Evolutionary conservation across 202 grass and related monocot genomes (phyloP).

Genomic region (Tripidium arundinaceum): DNA sequence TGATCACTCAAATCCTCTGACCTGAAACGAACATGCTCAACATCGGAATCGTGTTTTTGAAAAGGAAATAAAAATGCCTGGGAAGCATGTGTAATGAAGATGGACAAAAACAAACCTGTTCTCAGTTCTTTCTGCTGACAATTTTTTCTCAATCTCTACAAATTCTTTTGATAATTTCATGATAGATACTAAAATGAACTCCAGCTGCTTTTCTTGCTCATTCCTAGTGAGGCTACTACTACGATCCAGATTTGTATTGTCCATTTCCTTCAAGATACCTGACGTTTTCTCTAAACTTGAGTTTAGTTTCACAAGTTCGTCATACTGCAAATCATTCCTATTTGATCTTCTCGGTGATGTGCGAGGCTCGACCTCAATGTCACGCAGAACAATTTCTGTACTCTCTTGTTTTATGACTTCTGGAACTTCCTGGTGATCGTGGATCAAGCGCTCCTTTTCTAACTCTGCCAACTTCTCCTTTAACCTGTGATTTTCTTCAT

Average conservation of each 20-base stretch:
- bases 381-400: slow-evolving; percentile 42
- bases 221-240: slow-evolving; percentile 27
- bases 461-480: slow-evolving; percentile 46
- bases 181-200: slow-evolving; percentile 56
- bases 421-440: slow-evolving; percentile 39
- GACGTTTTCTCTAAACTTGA: slow-evolving; percentile 26
- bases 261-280: slow-evolving; percentile 31
- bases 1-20: slow-evolving; percentile 63
- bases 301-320: slow-evolving; percentile 43
- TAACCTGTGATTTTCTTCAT: slow-evolving; percentile 64
- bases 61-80: not conserved
- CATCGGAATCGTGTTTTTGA: not conserved
- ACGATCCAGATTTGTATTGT: slow-evolving; percentile 26
- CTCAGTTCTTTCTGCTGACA: slow-evolving; percentile 43
- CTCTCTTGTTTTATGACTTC: slow-evolving; percentile 46
- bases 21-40: slow-evolving; percentile 23
- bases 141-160: slow-evolving; percentile 54
- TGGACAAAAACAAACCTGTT: slow-evolving; percentile 52
- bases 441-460: slow-evolving; percentile 20
- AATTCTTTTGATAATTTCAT: slow-evolving; percentile 73
- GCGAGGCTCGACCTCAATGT: slow-evolving; percentile 39
- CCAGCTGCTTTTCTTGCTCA: slow-evolving; percentile 63
- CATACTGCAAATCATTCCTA: slow-evolving; percentile 22
- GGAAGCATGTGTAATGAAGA: not conserved
- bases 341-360: slow-evolving; percentile 31